Conservation (phyloP, 768 basidiomycete genomes). For the Megacollybia marginata region DNA sequence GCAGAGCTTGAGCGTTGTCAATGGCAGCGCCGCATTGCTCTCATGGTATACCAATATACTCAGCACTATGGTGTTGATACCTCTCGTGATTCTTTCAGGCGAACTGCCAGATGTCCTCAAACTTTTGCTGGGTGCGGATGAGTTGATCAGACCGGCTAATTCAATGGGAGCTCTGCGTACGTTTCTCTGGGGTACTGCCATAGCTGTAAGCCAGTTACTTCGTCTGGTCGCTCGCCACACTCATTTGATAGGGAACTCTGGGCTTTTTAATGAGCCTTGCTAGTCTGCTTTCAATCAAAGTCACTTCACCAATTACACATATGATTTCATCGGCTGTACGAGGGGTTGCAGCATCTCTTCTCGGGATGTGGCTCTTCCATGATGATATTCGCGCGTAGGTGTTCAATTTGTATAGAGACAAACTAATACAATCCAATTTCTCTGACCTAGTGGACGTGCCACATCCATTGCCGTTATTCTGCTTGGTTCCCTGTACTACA, state of each 20-base stretch:
- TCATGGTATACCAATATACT: constrained; percentile 91
- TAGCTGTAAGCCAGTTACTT: constrained; percentile 50
- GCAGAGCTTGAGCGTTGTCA: constrained; percentile 68
- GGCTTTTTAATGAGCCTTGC: constrained; percentile 96
- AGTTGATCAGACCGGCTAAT: constrained; percentile 27
- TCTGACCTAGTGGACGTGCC: constrained; percentile 59
- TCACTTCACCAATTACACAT: constrained; percentile 95
- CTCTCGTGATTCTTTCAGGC: constrained; percentile 66
- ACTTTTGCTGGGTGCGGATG: constrained; percentile 46
- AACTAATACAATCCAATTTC: constrained; percentile 1
- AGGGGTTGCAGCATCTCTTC: constrained; percentile 84
- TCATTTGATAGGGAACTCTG: constrained; percentile 53
- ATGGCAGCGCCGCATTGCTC: constrained; percentile 76
- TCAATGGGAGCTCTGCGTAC: constrained; percentile 44
- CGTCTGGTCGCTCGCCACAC: background rate
- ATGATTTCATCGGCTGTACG: constrained; percentile 96
- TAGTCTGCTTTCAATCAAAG: constrained; percentile 89
- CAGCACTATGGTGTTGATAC: constrained; percentile 65
- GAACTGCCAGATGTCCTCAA: constrained; percentile 60
- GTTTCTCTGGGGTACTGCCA: constrained; percentile 70
- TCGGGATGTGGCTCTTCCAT: constrained; percentile 73
- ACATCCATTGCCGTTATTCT: constrained; percentile 79
- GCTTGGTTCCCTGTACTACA: constrained; percentile 76
- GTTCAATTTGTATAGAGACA: background rate
- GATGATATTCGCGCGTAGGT: constrained; percentile 77